Percentiles rank a stretch among this genome's conserved stretches.
Conservation (phyloP, 2,329 filamentous ascomycete genomes). For the Gnomoniopsis sp. region DNA sequence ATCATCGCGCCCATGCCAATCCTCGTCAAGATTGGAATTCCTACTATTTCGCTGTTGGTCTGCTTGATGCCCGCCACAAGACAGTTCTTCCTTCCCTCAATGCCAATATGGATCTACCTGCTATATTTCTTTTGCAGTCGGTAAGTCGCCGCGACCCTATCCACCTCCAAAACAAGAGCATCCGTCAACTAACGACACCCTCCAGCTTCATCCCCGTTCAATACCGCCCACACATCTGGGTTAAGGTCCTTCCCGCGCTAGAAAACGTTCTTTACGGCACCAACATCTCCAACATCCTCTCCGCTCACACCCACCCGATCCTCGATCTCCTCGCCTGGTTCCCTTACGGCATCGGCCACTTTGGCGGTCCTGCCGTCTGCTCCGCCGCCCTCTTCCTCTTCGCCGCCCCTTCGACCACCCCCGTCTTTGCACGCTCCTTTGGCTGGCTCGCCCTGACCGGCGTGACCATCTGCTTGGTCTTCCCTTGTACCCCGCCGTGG, state of each 20-base stretch:
- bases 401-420: conserved; percentile 78
- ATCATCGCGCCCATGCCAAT: conserved; percentile 80
- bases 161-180: background rate
- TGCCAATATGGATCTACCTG: conserved; percentile 82
- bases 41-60: conserved; percentile 64
- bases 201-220: conserved; percentile 81
- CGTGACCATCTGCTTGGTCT: conserved; percentile 82
- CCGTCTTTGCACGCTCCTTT: conserved; percentile 81
- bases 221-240: conserved; percentile 91
- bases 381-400: conserved; percentile 82
- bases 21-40: conserved; percentile 69
- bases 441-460: conserved; percentile 90
- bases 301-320: conserved; percentile 77
- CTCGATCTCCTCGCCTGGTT: conserved; percentile 90
- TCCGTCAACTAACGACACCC: conserved; percentile 5
- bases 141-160: conserved; percentile 50
- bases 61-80: conserved; percentile 79
- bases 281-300: conserved; percentile 93
- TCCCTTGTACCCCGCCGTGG: conserved; percentile 95
- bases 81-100: conserved; percentile 86
- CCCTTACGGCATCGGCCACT: conserved; percentile 89
- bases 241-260: conserved; percentile 86
- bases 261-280: conserved; percentile 97
- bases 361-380: conserved; percentile 78
- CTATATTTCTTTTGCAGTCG: conserved; percentile 90